Base-by-base conservation (phyloP, 305 asterid genomes). In the Fraxinus paxiana region DNA sequence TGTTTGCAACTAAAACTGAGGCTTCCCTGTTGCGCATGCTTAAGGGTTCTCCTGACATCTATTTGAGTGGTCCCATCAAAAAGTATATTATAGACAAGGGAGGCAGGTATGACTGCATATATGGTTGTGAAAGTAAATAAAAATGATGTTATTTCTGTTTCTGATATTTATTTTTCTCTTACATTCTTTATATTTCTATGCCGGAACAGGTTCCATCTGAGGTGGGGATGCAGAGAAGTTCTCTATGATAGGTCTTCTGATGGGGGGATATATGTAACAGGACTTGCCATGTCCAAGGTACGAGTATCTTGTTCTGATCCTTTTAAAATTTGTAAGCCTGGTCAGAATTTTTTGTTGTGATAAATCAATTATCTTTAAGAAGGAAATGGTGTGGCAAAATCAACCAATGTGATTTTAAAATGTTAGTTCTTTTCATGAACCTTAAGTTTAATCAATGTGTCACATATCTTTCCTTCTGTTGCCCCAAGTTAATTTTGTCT, bases 211-310 rank as follows among this genome's bases (percentile, higher is more conserved):
- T 94, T 94, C 88, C 98, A 96, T 87, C 91, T 96, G 77, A 90
- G 98, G 89, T 96, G 98, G 99, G 99, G 99, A 79, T 96, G 99
- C 92, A 90, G 98, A 90, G 97, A 94, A 86, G 61, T 96, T 79
- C 97, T 89, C 75, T 91, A 96, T 59, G 93, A 92, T 83, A 88
- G 83, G 87, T 93, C 90, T 77, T 89, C 96, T 75, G 94, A 92
- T 86, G 98, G 97, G 74, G 86, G 87, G 73, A 82, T 89, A 33
- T 90, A 88, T 82, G 94, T 96, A 73, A 91, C 91, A 8, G 99
- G 98, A 81, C 94, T 96, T 83, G 91, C 95, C 87, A 87, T 94
- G 91, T 94, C 99, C 33, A 96, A 96, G 97, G 99, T 92, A 86
- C 72, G 35, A 72, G 59, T 30, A 56, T 73, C 79, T 76, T 51